Base-by-base conservation (phyloP, 23 red algal genomes). In the Gracilariopsis chorda region DNA sequence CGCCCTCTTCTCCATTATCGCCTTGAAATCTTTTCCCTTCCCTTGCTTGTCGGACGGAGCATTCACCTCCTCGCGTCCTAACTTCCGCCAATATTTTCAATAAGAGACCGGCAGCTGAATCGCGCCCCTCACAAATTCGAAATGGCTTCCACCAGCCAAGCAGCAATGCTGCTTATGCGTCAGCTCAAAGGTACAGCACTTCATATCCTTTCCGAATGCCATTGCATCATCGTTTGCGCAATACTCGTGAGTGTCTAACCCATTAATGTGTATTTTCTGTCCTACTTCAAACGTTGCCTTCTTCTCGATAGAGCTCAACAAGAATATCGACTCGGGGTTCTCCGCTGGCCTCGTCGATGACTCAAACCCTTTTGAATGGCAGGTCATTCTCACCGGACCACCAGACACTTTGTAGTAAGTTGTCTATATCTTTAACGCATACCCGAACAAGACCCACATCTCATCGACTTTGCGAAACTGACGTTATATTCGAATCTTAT, bases 301-400 rank as follows among this genome's bases (percentile, higher is more conserved):
- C 33, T 30, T 19, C 2, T 67, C 27, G n/a, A n/a, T 48, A 89
- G 97, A 99, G 47, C 87, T 99, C 9, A 96, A 99, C 71, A 99
- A 96, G 89, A 94, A 94, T 63, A 82, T 86, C 37, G 93, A 91
- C 37, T 92, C 85, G 29, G 93, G 93, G 4, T 99, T 99, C 88
- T 95, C 92, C 24, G 97, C 97, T 9, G 97, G 97, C 30, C 93
- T 99, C 17, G 93, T 95, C 16, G 93, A 95, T 32, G 97, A 99
- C n/a, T 83, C 80, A 21, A 95, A 99, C 60, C 93, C 93, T 44
- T 99, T 99, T 88, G 92, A 95, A 25, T 99, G 97, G 97, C 89
- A 95, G 68, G 87, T 99, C 55, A 99, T 95, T 78, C 59, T 99
- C 16, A 90, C 70, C 35, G 97, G 97, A 33, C 97, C 97, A 7